These are phyloP conservation scores for Pecoramyces ruminantium DNA, from an alignment of 192 early-diverging fungal genomes.

Conservation along the genomic window DNA sequence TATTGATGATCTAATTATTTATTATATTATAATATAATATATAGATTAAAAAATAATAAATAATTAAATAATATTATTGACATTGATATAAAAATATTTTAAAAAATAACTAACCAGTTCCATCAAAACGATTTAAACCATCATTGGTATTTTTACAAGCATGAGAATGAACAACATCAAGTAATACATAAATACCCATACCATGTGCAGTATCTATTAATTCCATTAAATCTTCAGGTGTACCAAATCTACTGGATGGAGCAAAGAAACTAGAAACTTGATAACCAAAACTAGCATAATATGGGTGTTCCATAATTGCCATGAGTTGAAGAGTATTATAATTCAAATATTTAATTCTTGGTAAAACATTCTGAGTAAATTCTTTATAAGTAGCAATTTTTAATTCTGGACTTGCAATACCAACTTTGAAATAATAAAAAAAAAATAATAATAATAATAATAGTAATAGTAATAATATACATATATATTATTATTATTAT, in stretches of 20 bases:
- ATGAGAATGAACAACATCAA: slow-evolving; percentile 95
- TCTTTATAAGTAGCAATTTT: slow-evolving; percentile 75
- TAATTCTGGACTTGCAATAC: slow-evolving; percentile 74
- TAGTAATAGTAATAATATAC: too few relatives aligned
- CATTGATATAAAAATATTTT: too few relatives aligned
- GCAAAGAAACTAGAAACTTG: slow-evolving; percentile 96
- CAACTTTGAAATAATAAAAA: slow-evolving; percentile 16
- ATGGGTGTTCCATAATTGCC: slow-evolving; percentile 98
- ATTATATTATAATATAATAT: too few relatives aligned
- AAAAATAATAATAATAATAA: too few relatives aligned
- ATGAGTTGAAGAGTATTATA: slow-evolving; percentile 74
- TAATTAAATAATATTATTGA: too few relatives aligned
- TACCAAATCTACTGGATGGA: slow-evolving; percentile 60
- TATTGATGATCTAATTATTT: slow-evolving; percentile 93
- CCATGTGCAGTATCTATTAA: slow-evolving; percentile 84
- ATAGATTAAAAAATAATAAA: too few relatives aligned
- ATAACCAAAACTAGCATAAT: slow-evolving; percentile 95
- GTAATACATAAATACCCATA: slow-evolving; percentile 66
- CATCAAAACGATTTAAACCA: slow-evolving; percentile 90
- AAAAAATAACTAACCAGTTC: too few relatives aligned
- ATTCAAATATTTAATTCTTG: slow-evolving; percentile 64
- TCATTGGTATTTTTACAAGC: slow-evolving; percentile 87
- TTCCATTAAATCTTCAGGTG: slow-evolving; percentile 82
- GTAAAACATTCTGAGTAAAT: slow-evolving; percentile 70
- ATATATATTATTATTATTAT: too few relatives aligned